Conservation (phyloP, 345 rosid genomes). For the Populus tremula region DNA sequence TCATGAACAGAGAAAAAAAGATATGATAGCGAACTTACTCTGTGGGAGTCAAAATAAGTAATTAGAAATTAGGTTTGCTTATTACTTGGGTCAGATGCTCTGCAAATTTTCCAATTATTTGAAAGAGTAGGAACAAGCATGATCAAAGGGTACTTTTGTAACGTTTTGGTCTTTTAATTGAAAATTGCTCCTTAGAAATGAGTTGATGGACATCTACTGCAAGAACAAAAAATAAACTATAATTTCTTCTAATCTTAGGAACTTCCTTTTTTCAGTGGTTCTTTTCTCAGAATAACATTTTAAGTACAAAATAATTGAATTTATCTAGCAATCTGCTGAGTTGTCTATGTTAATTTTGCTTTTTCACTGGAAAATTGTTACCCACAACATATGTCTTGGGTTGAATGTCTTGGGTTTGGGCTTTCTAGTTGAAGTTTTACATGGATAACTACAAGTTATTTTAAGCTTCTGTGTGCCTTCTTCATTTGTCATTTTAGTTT, state of each 20-base stretch:
- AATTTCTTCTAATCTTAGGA: background rate
- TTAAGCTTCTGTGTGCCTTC: background rate
- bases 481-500: background rate
- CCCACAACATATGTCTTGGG: background rate
- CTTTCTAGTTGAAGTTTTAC: conserved; percentile 2
- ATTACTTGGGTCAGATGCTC: background rate
- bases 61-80: background rate
- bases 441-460: background rate
- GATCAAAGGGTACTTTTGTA: background rate
- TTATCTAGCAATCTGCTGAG: background rate
- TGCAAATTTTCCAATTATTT: background rate
- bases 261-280: background rate
- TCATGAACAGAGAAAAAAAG: background rate
- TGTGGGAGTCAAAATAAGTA: background rate
- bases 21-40: background rate
- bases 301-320: background rate
- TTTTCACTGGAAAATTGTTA: background rate
- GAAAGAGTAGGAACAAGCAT: background rate
- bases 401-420: background rate
- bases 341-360: background rate
- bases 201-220: background rate
- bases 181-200: background rate
- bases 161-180: background rate
- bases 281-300: background rate
- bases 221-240: background rate